Base-by-base conservation (phyloP, 2,329 filamentous ascomycete genomes). In the Sodiomyces alkalinus region DNA sequence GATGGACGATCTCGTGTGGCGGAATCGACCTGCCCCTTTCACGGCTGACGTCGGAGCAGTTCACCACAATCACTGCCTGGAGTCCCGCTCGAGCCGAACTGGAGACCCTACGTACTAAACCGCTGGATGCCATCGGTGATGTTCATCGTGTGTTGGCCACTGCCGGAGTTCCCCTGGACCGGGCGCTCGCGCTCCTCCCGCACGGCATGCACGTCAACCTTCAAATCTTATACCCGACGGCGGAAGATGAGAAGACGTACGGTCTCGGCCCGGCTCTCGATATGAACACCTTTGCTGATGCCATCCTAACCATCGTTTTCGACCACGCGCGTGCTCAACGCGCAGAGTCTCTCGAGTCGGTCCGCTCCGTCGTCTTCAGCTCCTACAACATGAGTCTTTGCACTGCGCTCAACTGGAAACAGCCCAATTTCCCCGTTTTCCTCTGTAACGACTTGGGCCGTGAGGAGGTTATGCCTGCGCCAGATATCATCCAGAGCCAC, bases 391-490 rank as follows among this genome's bases (percentile, higher is more conserved):
- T 81, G 9, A 79, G 77, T 38, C 70, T 96, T 13, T 98, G 90
- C 55, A 92, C 82, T 11, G 86, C 87, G 5, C 58, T 98, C 42
- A 98, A 98, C 54, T 98, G 90, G 90, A 98, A 98, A 53, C 90
- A 98, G 52, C 90, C 90, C 3, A 98, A 96, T 48, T 98, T 93
- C 49, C 90, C 90, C 0, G 82, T 96, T 0, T 80, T 98, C 41
- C 64, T 96, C 26, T 94, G 86, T 57, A 96, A 96, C 50, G 85
- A 94, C 34, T 69, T 96, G 16, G 83, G 83, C 14, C 62, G 67
- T 6, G 68, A 74, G 34, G 64, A 62, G 17, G 47, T 53, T 14
- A 52, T 54, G 33, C 41, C 44, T 6, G 46, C 50, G 10, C 49
- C 51, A 2, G 49, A 49, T 22, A 43, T 52, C 9, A 42, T 58